Evolutionary conservation across 345 rosid genomes (phyloP), one percentile per base, ranked within the genome.

Genomic region (Lepidium africanum): DNA sequence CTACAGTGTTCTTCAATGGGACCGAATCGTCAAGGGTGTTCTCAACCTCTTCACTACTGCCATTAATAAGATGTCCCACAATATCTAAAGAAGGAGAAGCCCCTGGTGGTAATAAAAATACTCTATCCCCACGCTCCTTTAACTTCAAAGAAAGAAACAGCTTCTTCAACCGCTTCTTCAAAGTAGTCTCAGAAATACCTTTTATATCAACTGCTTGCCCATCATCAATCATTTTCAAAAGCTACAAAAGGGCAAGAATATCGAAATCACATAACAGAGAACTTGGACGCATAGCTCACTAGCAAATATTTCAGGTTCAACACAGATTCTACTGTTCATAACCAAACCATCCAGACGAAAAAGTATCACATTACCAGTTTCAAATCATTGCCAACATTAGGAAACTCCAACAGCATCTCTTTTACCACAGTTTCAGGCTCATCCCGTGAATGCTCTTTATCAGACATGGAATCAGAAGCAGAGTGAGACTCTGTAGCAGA

Each of bases 141-240:
- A 90, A 81, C 40, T 80, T 78, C 54, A 90, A 79, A 11, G 94
- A 83, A 32, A 71, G 13, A 70, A 93, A 93, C 55, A 93, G 77
- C 86, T 77, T 86, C 80, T 82, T 87, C 79, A 93, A 71, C 76
- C 82, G 81, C 71, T 79, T 83, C 63, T 69, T 75, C 77, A 90
- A 73, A 49, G 85, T 48, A 50, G 61, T 88, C 65, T 93, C 94
- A 2, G 88, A 81, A 48, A 93, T 87, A 36, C 89, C 98, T 76
- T 82, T 82, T 47, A 90, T 81, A 78, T 90, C 94, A 75, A 93
- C 98, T 48, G 92, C 97, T 86, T 93, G 97, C 50, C 98, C 98
- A 53, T 69, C 84, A 69, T 93, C 96, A 47, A 93, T 85, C 97
- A 90, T 90, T 76, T 79, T 82, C 69, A 88, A 81, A 66, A 93